phyloP scores from a whole-genome alignment of 495 filamentous ascomycete species.

The Neurospora sp. region DNA sequence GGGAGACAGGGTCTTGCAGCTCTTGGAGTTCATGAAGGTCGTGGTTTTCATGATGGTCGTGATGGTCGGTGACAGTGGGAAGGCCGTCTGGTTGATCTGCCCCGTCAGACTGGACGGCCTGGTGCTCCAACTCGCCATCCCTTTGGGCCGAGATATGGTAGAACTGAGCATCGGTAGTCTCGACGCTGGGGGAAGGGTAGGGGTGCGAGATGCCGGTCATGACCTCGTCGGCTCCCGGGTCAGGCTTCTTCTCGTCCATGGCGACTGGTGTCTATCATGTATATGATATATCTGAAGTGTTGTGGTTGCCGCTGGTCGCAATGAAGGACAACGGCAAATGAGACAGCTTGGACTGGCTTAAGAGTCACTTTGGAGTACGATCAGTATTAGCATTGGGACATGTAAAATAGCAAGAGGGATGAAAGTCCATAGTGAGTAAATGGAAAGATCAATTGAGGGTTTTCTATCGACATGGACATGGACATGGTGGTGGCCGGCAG shows the following conservation, averaged over 20 bases:
- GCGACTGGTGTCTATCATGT: neutral
- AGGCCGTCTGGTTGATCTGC: slow-evolving; percentile 8
- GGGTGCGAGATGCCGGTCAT: slow-evolving; percentile 14
- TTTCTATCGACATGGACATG: neutral
- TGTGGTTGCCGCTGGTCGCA: neutral
- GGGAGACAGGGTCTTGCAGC: slow-evolving; percentile 18
- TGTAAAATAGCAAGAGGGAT: neutral
- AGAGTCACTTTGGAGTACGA: slow-evolving; percentile 8
- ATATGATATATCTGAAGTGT: neutral
- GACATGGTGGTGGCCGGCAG: neutral
- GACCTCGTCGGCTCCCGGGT: slow-evolving; percentile 11
- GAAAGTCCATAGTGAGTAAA: neutral
- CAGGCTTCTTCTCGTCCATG: slow-evolving; percentile 18
- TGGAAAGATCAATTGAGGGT: neutral
- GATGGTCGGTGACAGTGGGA: slow-evolving; percentile 9
- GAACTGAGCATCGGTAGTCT: slow-evolving; percentile 17
- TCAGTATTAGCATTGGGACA: slow-evolving; percentile 11
- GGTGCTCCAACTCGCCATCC: slow-evolving; percentile 12
- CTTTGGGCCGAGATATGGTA: slow-evolving; percentile 16
- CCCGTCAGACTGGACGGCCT: slow-evolving; percentile 4
- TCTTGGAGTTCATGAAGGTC: slow-evolving; percentile 19
- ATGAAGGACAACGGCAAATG: neutral
- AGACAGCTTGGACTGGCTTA: neutral
- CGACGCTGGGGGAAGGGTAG: slow-evolving; percentile 19
- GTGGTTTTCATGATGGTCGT: slow-evolving; percentile 13